Evolutionary conservation across 805 yeast species (phyloP), one percentile per base, ranked within the genome.

Genomic region (Candida ulmi): DNA sequence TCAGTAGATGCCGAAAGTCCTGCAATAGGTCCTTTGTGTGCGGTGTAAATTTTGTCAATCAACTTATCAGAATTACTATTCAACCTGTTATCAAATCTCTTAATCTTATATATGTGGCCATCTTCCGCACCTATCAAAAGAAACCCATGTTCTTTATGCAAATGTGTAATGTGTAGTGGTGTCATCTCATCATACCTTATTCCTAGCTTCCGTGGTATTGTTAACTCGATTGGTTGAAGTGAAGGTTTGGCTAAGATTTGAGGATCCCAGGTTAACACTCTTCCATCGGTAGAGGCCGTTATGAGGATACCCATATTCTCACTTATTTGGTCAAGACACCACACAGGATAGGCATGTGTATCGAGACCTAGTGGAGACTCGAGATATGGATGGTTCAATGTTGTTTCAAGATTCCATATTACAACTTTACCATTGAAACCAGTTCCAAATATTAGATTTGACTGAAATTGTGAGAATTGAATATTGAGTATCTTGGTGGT

Each of bases 391-490:
- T 34, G 35, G 6, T 34, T 35, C 17, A 47, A 39, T 9, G 26
- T 21, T 17, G 37, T 40, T 12, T 40, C 48, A 19, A 49, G 23
- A 19, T 75, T 74, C 80, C 80, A 77, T 8, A 72, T 55, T n/a
- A 67, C 69, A 1, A 78, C 34, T 36, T 65, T 65, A 0, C 84
- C 83, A 47, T 71, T 71, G 15, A 51, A 50, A 5, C 76, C 63
- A 0, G 81, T 77, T 0, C 70, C 80, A 21, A 73, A 52, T 1
- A 78, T 56, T 37, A 66, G 61, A 36, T 63, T 60, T 2, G 71
- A 54, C 17, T 63, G 58, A 13, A 54, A 44, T 11, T 51, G 51
- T 24, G 72, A 69, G 42, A 76, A 74, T 40, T 61, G 63, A 9
- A 71, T 62, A 7, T 50, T 42, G 1, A 63, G 43, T 6, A 77